A percentile compares a stretch with the other conserved stretches of the same genome.
Conservation (phyloP, 2,329 filamentous ascomycete genomes). For the Pestalotiopsis sp. region DNA sequence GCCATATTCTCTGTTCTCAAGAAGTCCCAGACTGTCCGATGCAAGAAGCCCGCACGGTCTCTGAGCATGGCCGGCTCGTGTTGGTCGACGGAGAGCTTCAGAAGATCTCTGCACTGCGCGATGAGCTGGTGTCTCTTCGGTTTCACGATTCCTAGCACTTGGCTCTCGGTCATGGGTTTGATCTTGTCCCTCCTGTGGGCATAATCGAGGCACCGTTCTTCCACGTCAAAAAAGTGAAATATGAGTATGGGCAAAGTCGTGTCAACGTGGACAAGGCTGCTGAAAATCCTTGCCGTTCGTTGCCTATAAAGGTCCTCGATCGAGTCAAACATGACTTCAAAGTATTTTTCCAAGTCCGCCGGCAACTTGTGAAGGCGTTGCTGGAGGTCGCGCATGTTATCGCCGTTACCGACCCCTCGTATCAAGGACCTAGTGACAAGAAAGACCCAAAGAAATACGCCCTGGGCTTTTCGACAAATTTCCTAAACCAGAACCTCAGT, state of each 20-base stretch:
- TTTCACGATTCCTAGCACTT: background rate
- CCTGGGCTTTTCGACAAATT: no score
- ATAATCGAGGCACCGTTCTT: no score
- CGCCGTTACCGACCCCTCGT: background rate
- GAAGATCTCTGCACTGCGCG: background rate
- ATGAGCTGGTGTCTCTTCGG: background rate
- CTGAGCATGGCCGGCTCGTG: background rate
- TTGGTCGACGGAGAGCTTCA: background rate
- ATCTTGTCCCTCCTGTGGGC: no score
- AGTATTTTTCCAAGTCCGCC: background rate
- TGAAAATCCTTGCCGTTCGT: no score
- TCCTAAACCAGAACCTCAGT: no score
- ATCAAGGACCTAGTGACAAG: no score
- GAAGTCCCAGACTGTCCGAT: background rate
- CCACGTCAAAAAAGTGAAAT: no score
- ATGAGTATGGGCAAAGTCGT: no score
- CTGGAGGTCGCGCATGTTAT: background rate
- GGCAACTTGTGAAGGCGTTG: background rate
- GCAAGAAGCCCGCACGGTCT: background rate
- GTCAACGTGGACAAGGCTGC: no score
- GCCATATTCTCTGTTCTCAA: background rate
- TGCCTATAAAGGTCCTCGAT: background rate
- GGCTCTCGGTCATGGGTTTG: no score
- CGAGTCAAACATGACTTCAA: slow-evolving; percentile 1
- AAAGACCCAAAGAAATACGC: no score